Conservation (phyloP, 768 basidiomycete species). For the Pleurotus platypus region DNA sequence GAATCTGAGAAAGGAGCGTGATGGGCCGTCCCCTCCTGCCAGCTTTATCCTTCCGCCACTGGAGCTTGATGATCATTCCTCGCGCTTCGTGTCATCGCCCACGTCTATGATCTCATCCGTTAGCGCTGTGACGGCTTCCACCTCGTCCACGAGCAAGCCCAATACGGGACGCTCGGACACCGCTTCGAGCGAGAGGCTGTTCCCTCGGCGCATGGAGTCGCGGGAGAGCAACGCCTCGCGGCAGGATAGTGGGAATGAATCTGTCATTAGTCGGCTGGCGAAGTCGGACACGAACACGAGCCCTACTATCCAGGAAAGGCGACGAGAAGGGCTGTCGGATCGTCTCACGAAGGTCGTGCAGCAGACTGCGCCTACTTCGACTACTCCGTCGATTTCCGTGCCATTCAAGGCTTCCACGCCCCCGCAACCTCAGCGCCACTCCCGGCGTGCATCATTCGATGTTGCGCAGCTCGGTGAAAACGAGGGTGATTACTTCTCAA, state of each 20-base stretch:
- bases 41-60: neutral
- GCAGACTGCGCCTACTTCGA: conserved; percentile 12
- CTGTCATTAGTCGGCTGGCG: neutral
- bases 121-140: neutral
- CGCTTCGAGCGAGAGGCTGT: neutral
- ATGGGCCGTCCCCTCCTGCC: neutral
- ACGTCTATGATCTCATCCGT: conserved; percentile 2
- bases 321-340: conserved; percentile 37
- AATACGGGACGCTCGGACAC: neutral
- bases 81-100: conserved; percentile 7
- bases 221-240: neutral
- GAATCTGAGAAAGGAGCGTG: neutral
- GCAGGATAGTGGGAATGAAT: conserved; percentile 13
- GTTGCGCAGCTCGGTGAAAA: neutral
- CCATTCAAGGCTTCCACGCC: neutral
- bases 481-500: neutral
- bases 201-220: conserved; percentile 9
- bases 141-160: neutral
- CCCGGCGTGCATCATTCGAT: neutral
- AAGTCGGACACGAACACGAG: conserved; percentile 7
- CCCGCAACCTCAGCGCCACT: neutral
- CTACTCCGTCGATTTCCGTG: neutral
- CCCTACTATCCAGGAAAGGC: conserved; percentile 9
- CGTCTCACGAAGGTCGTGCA: conserved; percentile 37
- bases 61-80: conserved; percentile 3